A percentile compares a stretch with the other conserved stretches of the same genome.
Conservation (phyloP, 306 rosid genomes). For the Prunus mume region DNA sequence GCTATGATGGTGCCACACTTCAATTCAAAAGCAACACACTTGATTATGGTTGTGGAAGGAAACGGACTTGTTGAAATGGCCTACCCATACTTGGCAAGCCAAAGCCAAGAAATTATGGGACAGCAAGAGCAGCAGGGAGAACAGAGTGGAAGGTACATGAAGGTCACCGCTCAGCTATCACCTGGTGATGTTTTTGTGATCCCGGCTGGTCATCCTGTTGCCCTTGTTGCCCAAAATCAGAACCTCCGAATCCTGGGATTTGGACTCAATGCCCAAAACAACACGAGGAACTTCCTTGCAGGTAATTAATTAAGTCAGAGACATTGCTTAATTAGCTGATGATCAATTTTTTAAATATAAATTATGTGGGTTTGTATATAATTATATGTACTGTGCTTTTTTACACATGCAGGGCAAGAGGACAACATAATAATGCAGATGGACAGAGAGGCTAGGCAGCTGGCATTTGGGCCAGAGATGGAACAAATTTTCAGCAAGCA, state of each 20-base stretch:
- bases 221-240: constrained; percentile 14
- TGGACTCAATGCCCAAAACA: constrained; percentile 29
- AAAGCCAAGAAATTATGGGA: neutral
- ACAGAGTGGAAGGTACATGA: constrained; percentile 7
- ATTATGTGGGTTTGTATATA: too few species aligned
- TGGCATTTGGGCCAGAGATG: constrained; percentile 27
- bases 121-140: neutral
- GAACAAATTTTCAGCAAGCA: constrained; percentile 26
- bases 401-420: constrained; percentile 10
- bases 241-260: constrained; percentile 23
- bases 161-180: constrained; percentile 20
- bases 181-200: constrained; percentile 26
- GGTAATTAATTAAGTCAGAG: constrained; percentile 14
- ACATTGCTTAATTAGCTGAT: too few species aligned
- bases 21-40: constrained; percentile 35
- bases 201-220: constrained; percentile 39
- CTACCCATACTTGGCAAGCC: constrained; percentile 34
- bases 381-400: neutral
- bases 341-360: too few species aligned
- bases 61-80: constrained; percentile 43
- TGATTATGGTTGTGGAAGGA: constrained; percentile 37
- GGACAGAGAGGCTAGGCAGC: constrained; percentile 32
- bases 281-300: constrained; percentile 28
- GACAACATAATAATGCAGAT: constrained; percentile 17
- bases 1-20: constrained; percentile 46